A percentile compares a stretch with the other conserved stretches of the same genome.
Evolutionary conservation across 176 grass and related monocot species (phyloP).

Genomic region (Oryza officinalis): DNA sequence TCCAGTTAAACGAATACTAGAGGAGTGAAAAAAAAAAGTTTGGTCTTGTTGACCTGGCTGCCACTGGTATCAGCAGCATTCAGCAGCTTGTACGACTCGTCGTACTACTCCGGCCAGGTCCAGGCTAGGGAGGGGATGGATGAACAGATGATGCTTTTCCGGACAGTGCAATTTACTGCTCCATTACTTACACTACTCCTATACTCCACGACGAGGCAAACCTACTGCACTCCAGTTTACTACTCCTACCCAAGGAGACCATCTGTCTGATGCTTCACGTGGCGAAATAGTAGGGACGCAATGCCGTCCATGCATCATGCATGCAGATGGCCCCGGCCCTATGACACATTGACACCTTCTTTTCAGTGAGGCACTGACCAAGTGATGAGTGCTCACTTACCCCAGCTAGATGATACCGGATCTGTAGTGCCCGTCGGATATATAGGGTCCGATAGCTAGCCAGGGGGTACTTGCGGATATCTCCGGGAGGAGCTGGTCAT

Average conservation of each 20-base stretch:
- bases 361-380: slow-evolving; percentile 17
- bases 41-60: neutral
- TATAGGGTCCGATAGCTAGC: neutral
- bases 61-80: neutral
- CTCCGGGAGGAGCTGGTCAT: neutral
- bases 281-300: slow-evolving; percentile 38
- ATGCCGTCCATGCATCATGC: slow-evolving; percentile 12
- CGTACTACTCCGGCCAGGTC: neutral
- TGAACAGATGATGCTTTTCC: neutral
- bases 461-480: neutral
- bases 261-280: slow-evolving; percentile 53
- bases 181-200: neutral
- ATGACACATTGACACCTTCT: slow-evolving; percentile 32
- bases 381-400: neutral
- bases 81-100: neutral
- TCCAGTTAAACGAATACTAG: neutral
- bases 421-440: neutral
- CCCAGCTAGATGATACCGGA: slow-evolving; percentile 38
- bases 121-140: slow-evolving; percentile 5
- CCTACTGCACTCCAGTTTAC: slow-evolving; percentile 23
- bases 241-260: slow-evolving; percentile 29
- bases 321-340: slow-evolving; percentile 7
- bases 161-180: neutral
- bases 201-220: neutral
- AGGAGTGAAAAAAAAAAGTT: neutral